Evolutionary conservation across 306 rosid genomes (phyloP).

Genomic region (Gastrolobium bilobum): DNA sequence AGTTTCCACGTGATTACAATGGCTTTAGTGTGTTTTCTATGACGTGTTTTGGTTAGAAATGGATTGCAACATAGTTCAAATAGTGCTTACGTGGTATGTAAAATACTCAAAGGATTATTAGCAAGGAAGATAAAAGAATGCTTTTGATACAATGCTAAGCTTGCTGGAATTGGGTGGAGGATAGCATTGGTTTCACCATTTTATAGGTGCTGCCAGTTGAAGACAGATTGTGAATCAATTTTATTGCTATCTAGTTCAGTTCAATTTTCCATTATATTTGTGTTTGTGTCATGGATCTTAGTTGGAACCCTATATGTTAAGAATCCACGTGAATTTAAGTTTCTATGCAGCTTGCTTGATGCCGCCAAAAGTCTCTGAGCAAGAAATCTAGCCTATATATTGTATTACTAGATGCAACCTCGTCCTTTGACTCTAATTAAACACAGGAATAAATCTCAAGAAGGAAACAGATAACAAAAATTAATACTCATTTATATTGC

Average conservation of each 20-base stretch:
- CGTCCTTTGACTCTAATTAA: not conserved
- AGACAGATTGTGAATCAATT: constrained; percentile 21
- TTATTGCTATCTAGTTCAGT: constrained; percentile 18
- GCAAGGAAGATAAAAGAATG: constrained; percentile 8
- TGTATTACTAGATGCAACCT: not conserved
- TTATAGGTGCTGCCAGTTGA: constrained; percentile 6
- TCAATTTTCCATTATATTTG: constrained; percentile 4
- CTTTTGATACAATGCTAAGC: constrained; percentile 13
- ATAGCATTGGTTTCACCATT: not conserved
- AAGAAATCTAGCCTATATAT: constrained; percentile 26
- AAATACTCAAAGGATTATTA: constrained; percentile 12
- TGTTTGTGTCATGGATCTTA: not conserved
- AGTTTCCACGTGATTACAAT: constrained; percentile 9
- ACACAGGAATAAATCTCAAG: not conserved
- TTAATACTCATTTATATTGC: constrained; percentile 24
- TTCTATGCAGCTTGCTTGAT: constrained; percentile 11
- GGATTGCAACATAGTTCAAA: constrained; percentile 2
- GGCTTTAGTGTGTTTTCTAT: constrained; percentile 26
- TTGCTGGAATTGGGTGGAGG: constrained; percentile 26
- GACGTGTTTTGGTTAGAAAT: constrained; percentile 21
- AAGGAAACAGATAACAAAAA: constrained; percentile 18
- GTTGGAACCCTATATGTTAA: not conserved
- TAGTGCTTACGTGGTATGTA: constrained; percentile 1
- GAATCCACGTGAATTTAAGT: not conserved
- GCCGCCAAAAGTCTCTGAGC: not conserved